Conservation (phyloP, 306 rosid species). For the Begonia peltatifolia region DNA sequence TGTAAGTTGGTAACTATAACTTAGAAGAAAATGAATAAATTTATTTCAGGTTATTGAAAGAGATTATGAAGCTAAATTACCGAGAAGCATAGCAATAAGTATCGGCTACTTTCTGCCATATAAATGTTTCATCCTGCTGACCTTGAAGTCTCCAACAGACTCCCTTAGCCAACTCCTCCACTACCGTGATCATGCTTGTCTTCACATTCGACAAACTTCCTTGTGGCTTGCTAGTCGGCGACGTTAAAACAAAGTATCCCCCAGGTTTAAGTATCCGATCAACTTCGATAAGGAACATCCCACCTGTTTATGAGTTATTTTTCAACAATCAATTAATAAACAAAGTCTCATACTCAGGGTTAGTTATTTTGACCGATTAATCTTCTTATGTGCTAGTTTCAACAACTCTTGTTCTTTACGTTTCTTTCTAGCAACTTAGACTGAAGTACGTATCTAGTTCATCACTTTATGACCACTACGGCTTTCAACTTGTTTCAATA, state of each 20-base stretch:
- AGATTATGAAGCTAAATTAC: background rate
- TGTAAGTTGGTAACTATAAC: conserved; percentile 1
- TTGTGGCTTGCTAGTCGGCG: conserved; percentile 50
- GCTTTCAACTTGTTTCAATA: no score
- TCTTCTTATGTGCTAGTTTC: no score
- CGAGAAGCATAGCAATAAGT: conserved; percentile 61
- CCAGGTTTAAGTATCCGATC: conserved; percentile 98
- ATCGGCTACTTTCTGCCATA: conserved; percentile 88
- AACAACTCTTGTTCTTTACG: no score
- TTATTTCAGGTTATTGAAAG: conserved; percentile 2
- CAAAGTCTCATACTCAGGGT: no score
- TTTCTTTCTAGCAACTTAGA: no score
- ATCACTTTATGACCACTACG: no score
- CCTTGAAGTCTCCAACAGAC: conserved; percentile 89
- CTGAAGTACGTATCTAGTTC: background rate
- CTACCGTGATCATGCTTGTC: conserved; percentile 34
- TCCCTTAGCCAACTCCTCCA: conserved; percentile 53
- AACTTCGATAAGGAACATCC: conserved; percentile 68
- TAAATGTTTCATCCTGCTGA: conserved; percentile 80
- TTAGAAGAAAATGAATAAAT: background rate
- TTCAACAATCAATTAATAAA: no score
- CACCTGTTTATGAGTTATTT: conserved; percentile 33
- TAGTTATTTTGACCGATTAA: no score
- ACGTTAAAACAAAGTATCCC: conserved; percentile 90
- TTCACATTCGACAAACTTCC: conserved; percentile 45